These are phyloP conservation scores for Calcarisporium arbuscula DNA, from an alignment of 2,329 filamentous ascomycete species.

Conservation along the genomic window DNA sequence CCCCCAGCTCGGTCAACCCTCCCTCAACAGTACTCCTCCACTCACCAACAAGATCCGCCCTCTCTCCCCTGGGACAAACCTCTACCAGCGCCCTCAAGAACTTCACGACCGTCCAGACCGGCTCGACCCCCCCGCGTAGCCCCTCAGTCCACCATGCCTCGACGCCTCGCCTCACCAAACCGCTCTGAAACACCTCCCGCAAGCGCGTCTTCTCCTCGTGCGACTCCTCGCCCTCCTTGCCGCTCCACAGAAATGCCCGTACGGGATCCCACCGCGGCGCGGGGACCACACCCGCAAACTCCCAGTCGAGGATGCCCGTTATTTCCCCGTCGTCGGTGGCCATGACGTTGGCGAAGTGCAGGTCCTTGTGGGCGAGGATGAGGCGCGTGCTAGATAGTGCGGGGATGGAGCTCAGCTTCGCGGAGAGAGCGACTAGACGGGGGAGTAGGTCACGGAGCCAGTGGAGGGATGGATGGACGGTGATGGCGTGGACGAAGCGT, in stretches of 20 bases:
- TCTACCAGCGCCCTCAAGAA: constrained; percentile 23
- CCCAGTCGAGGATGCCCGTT: constrained; percentile 30
- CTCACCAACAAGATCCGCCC: constrained; percentile 11
- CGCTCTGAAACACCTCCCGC: constrained; percentile 17
- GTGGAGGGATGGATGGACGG: constrained; percentile 18
- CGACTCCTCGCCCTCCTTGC: constrained; percentile 23
- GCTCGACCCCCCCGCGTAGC: constrained; percentile 12
- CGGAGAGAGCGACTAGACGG: constrained; percentile 19
- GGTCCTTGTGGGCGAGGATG: constrained; percentile 28
- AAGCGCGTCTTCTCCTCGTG: constrained; percentile 17
- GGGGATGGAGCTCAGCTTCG: constrained; percentile 10
- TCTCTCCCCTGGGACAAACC: constrained; percentile 18
- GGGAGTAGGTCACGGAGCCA: constrained; percentile 20
- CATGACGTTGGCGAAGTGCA: constrained; percentile 31
- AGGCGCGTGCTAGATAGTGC: constrained; percentile 8
- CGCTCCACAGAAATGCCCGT: constrained; percentile 28
- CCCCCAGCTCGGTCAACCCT: constrained; percentile 10
- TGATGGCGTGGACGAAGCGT: constrained; percentile 20
- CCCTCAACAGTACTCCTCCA: constrained; percentile 13
- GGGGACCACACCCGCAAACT: constrained; percentile 29
- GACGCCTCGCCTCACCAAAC: constrained; percentile 13
- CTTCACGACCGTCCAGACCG: constrained; percentile 21
- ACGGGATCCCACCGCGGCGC: constrained; percentile 27
- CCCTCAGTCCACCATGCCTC: constrained; percentile 11
- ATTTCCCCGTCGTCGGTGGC: constrained; percentile 20